These are phyloP conservation scores for Musa beccarii DNA, from an alignment of 176 grass and related monocot genomes.

Conservation along the genomic window DNA sequence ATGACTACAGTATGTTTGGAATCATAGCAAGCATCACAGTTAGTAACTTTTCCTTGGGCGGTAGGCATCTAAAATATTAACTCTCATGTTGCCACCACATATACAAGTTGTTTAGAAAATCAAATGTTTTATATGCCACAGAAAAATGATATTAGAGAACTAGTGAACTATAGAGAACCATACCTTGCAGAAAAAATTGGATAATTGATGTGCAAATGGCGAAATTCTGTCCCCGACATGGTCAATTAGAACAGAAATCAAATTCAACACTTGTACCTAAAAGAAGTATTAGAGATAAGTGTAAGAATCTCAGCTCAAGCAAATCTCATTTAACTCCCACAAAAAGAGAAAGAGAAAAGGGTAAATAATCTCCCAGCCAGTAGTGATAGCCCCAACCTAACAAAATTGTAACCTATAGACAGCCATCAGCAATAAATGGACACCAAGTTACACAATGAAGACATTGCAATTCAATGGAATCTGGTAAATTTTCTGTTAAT, in stretches of 20 bases:
- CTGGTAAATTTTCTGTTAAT: too few species aligned
- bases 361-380: background rate
- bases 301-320: background rate
- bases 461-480: too few species aligned
- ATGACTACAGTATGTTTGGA: too few species aligned
- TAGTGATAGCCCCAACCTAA: too few species aligned
- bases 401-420: too few species aligned
- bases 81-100: too few species aligned
- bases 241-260: constrained; percentile 91
- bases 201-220: constrained; percentile 82
- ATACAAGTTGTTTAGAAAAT: too few species aligned
- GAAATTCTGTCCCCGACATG: constrained; percentile 81
- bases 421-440: too few species aligned
- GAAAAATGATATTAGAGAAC: constrained; percentile 3
- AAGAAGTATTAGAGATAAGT: background rate
- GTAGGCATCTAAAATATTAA: too few species aligned
- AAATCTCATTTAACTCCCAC: background rate
- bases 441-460: too few species aligned
- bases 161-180: background rate
- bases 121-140: background rate
- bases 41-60: too few species aligned
- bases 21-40: too few species aligned
- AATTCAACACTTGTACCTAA: constrained; percentile 97
- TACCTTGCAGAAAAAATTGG: constrained; percentile 90
- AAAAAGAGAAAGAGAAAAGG: background rate